Base-by-base conservation (phyloP, 2,329 filamentous ascomycete genomes). In the Ophiostoma tasmaniense region DNA sequence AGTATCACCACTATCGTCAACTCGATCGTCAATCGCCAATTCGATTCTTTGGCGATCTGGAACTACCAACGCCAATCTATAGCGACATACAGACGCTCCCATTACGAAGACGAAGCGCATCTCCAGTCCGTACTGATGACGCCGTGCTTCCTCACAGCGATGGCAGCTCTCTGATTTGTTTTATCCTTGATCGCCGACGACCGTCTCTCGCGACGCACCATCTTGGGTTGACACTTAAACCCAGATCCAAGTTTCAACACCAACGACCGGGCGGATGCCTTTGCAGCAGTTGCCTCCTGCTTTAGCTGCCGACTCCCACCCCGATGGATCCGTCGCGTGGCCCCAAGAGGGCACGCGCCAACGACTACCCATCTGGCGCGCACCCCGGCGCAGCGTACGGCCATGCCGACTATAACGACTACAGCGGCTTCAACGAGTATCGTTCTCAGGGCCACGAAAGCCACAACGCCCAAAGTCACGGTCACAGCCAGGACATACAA, bases 291-390 rank as follows among this genome's bases (percentile, higher is more conserved):
- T 55, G 10, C 14, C 11, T 3, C 3, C 25, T 14, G 52, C 14
- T 61, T 10, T 30, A 17, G 25, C 3, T 20, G 25, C 55, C 5
- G 22, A 33, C 55, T 33, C 11, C 42, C 20, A 45, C n/a, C 42
- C 55, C 22, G 14, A 69, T 69, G 68, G 64, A 69, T 52, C 45
- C 66, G 25, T 62, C 50, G 62, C 68, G 62, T n/a, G 66, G 45
- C n/a, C 61, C 62, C 20, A 70, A 70, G 66, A 66, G 68, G 61
- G 61, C 61, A n/a, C 62, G 64, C 45, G 66, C 35, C 33, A 65
- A 69, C 64, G 64, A 66, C 37, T 30, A 39, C 35, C 17, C 30
- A 30, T 45, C 22, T 17, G 35, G 35, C 20, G 22, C 5, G 30
- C 35, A 25, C n/a, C 67, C 13, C 45, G 33, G 42, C 17, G 22